These are phyloP conservation scores for Dentipellis sp. DNA, from an alignment of 768 basidiomycete species.

Conservation along the genomic window DNA sequence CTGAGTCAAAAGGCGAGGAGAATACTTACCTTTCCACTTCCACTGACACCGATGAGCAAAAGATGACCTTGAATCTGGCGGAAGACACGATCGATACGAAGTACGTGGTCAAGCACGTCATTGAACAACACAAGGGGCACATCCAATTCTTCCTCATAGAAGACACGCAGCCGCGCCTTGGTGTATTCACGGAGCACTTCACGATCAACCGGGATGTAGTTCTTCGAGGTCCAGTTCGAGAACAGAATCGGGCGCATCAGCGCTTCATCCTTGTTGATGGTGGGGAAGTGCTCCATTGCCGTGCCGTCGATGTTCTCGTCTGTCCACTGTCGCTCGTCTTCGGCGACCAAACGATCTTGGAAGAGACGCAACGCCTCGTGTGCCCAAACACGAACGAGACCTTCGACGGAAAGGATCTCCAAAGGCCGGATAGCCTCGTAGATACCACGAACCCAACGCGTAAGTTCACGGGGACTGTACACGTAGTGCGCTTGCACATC, in stretches of 20 bases:
- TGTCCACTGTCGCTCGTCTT: constrained; percentile 92
- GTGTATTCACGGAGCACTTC: constrained; percentile 92
- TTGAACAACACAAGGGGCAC: constrained; percentile 98
- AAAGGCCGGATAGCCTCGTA: constrained; percentile 94
- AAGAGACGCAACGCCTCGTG: constrained; percentile 96
- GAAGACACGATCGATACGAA: constrained; percentile 98
- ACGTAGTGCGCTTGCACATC: constrained; percentile 98
- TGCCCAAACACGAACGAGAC: constrained; percentile 94
- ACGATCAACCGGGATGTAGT: constrained; percentile 93
- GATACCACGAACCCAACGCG: constrained; percentile 94
- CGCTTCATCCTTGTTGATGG: constrained; percentile 81
- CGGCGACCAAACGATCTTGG: constrained; percentile 91
- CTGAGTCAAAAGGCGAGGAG: no score
- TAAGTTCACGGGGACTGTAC: constrained; percentile 97
- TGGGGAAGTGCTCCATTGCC: constrained; percentile 89
- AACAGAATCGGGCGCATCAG: constrained; percentile 86
- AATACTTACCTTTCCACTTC: constrained; percentile 83
- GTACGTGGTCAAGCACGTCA: constrained; percentile 95
- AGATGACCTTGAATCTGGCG: constrained; percentile 96
- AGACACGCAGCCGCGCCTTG: constrained; percentile 93
- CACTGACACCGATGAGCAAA: constrained; percentile 94
- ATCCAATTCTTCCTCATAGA: constrained; percentile 98
- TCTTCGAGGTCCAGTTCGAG: constrained; percentile 98
- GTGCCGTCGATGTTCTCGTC: constrained; percentile 82
- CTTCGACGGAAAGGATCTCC: constrained; percentile 89